These are phyloP conservation scores for Anaeromyces robustus DNA, from an alignment of 192 early-diverging fungal genomes.

Conservation along the genomic window DNA sequence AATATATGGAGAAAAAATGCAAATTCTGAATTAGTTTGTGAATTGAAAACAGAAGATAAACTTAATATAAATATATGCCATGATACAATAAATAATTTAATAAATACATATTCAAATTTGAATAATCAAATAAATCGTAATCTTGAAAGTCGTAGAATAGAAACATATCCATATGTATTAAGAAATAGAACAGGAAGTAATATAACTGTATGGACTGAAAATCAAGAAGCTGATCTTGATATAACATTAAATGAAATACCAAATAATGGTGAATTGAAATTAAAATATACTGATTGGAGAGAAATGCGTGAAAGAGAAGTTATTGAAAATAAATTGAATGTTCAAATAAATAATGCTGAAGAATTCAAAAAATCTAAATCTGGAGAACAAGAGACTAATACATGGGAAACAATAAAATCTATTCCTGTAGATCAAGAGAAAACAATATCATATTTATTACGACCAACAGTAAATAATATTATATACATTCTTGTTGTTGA, in stretches of 20 bases:
- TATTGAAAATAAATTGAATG: background rate
- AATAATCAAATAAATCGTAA: background rate
- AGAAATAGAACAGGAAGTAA: conserved; percentile 82
- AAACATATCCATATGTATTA: conserved; percentile 40
- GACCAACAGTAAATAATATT: conserved; percentile 64
- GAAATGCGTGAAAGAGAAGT: conserved; percentile 34
- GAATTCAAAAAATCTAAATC: no score
- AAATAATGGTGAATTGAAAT: background rate
- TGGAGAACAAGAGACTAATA: no score
- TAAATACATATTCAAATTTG: background rate
- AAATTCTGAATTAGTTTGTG: background rate
- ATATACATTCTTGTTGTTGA: conserved; percentile 75
- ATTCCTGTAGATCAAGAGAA: conserved; percentile 84
- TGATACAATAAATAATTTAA: background rate
- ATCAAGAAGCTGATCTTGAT: background rate
- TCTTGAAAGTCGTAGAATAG: background rate
- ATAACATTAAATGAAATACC: background rate
- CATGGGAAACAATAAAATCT: conserved; percentile 81
- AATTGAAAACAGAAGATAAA: background rate
- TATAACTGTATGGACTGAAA: conserved; percentile 60
- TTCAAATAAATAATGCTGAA: background rate
- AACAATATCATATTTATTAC: conserved; percentile 55
- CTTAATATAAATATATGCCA: background rate
- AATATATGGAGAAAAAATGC: background rate
- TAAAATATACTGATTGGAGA: conserved; percentile 44